Evolutionary conservation across 305 asterid species (phyloP).

Genomic region (Fraxinus platypoda): DNA sequence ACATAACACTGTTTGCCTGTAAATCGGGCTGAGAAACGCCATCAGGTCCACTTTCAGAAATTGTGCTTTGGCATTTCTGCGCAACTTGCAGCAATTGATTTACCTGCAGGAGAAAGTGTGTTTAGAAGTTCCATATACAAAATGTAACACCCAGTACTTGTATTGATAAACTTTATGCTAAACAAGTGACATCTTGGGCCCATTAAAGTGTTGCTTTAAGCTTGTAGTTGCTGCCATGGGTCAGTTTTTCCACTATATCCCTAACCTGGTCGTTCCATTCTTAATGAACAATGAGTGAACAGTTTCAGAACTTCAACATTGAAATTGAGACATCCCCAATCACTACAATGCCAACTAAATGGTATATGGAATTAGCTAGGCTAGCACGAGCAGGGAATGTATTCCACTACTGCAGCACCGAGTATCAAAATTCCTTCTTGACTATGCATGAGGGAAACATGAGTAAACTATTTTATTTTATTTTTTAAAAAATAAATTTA

Average conservation of each 20-base stretch:
- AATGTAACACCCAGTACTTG: neutral
- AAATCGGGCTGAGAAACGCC: conserved; percentile 84
- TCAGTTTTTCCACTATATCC: neutral
- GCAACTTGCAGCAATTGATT: conserved; percentile 89
- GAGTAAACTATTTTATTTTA: neutral
- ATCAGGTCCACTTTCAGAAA: conserved; percentile 81
- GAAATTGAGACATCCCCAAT: neutral
- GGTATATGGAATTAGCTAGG: neutral
- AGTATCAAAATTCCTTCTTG: neutral
- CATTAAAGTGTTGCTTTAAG: neutral
- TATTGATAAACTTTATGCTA: neutral
- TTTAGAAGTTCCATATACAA: conserved; percentile 18
- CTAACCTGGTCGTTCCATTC: neutral
- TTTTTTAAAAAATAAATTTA: neutral
- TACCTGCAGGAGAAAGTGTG: conserved; percentile 54
- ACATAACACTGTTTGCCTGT: conserved; percentile 86
- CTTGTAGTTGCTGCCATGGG: neutral
- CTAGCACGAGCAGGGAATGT: neutral
- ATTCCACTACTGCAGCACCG: neutral
- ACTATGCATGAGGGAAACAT: neutral
- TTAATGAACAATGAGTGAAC: neutral
- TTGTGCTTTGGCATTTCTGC: conserved; percentile 82
- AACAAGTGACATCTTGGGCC: neutral
- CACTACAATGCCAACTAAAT: neutral
- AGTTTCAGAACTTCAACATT: neutral